These are phyloP conservation scores for Cicer chorassanicum DNA, from an alignment of 306 rosid genomes.

Conservation along the genomic window DNA sequence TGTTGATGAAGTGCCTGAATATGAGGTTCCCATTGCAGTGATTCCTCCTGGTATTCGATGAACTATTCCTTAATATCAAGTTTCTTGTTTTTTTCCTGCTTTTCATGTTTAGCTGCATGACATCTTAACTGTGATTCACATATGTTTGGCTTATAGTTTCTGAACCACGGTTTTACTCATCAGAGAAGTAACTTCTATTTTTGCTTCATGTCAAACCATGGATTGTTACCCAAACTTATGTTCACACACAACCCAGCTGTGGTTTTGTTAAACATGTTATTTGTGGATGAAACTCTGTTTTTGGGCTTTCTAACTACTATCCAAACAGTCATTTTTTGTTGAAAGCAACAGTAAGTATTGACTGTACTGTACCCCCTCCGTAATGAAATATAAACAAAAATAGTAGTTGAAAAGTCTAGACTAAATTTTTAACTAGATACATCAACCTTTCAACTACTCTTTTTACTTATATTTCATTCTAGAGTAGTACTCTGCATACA, in stretches of 20 bases:
- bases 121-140: not conserved
- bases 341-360: not conserved
- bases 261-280: slow-evolving; percentile 27
- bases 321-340: not conserved
- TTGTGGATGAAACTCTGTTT: not conserved
- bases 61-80: slow-evolving; percentile 26
- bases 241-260: not conserved
- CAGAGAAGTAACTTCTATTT: not conserved
- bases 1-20: slow-evolving; percentile 48
- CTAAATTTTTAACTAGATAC: too few relatives aligned
- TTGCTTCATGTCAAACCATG: slow-evolving; percentile 3
- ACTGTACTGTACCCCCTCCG: too few relatives aligned
- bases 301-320: not conserved
- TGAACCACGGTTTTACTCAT: slow-evolving; percentile 21
- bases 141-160: slow-evolving; percentile 34
- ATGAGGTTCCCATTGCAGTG: slow-evolving; percentile 66
- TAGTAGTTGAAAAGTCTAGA: too few relatives aligned
- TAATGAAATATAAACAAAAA: too few relatives aligned
- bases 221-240: not conserved
- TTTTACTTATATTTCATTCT: too few relatives aligned
- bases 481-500: not conserved
- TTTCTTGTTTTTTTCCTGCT: not conserved
- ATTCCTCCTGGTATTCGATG: slow-evolving; percentile 66
- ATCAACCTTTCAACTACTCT: too few relatives aligned
- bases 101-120: slow-evolving; percentile 26